Conservation (phyloP, 1,139 yeast species). For the Sugiyamaella pinicola region DNA sequence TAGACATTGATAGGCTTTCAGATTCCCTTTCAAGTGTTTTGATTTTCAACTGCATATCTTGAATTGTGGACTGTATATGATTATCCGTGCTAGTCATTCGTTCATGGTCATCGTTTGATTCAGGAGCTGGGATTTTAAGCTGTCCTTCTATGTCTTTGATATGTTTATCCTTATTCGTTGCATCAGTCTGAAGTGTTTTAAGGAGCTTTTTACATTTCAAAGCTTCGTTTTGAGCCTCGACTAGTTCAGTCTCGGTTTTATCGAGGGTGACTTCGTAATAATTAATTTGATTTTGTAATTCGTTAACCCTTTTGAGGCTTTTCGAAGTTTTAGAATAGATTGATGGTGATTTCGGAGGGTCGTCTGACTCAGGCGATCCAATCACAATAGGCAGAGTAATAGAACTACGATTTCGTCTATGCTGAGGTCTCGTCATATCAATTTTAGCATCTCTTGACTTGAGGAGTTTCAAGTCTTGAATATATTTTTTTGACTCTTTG, state of each 20-base stretch:
- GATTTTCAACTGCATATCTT: conserved; percentile 8
- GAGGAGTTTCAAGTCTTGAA: neutral
- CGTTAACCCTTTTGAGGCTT: conserved; percentile 6
- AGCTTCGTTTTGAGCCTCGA: conserved; percentile 8
- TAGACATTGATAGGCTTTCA: neutral
- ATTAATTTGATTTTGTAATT: conserved; percentile 11
- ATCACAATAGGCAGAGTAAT: conserved; percentile 6
- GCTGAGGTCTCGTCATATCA: neutral
- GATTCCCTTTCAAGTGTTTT: neutral
- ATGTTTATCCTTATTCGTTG: conserved; percentile 7
- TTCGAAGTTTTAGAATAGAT: conserved; percentile 7
- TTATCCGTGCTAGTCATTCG: neutral
- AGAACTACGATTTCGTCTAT: conserved; percentile 6
- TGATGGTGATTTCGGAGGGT: conserved; percentile 1
- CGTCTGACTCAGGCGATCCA: neutral
- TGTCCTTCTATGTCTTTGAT: conserved; percentile 3
- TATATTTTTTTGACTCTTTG: neutral
- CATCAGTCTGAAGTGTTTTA: conserved; percentile 3
- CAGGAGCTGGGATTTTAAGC: neutral
- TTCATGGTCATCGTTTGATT: neutral
- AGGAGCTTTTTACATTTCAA: conserved; percentile 4
- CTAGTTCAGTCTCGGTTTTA: conserved; percentile 11
- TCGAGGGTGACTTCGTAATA: conserved; percentile 5
- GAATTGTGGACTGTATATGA: neutral
- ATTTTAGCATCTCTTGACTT: neutral